phyloP scores from a whole-genome alignment of 2,329 filamentous ascomycete species.

The Colletotrichum sansevieriae region DNA sequence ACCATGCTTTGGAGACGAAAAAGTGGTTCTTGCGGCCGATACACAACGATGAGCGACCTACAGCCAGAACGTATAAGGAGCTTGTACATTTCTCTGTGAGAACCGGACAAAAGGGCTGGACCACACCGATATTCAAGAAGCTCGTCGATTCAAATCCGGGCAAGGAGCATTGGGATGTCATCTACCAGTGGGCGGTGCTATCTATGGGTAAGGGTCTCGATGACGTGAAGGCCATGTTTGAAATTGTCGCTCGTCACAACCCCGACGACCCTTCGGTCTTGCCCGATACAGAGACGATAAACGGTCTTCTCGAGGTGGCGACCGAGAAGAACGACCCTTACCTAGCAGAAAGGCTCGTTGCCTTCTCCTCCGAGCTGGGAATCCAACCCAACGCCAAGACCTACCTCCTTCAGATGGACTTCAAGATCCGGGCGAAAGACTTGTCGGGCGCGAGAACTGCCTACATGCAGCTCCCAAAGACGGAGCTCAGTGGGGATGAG shows the following conservation, averaged over 20 bases:
- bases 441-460: conserved; percentile 76
- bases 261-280: conserved; percentile 59
- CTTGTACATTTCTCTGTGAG: conserved; percentile 73
- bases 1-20: conserved; percentile 72
- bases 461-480: conserved; percentile 71
- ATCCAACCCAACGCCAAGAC: conserved; percentile 78
- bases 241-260: conserved; percentile 69
- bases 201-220: conserved; percentile 77
- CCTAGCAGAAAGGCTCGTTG: conserved; percentile 79
- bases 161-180: conserved; percentile 76
- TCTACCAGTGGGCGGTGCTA: conserved; percentile 81
- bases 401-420: conserved; percentile 80
- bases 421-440: conserved; percentile 80
- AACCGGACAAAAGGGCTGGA: conserved; percentile 72
- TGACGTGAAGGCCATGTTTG: conserved; percentile 80
- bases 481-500: conserved; percentile 64
- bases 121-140: conserved; percentile 68
- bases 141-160: conserved; percentile 60
- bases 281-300: conserved; percentile 80
- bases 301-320: conserved; percentile 79
- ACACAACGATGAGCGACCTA: conserved; percentile 54
- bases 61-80: conserved; percentile 61
- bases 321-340: conserved; percentile 77
- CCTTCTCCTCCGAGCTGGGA: conserved; percentile 73
- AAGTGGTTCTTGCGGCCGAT: conserved; percentile 74